Evolutionary conservation across 805 yeast species (phyloP).

Genomic region (Phaffomyces thermotolerans): DNA sequence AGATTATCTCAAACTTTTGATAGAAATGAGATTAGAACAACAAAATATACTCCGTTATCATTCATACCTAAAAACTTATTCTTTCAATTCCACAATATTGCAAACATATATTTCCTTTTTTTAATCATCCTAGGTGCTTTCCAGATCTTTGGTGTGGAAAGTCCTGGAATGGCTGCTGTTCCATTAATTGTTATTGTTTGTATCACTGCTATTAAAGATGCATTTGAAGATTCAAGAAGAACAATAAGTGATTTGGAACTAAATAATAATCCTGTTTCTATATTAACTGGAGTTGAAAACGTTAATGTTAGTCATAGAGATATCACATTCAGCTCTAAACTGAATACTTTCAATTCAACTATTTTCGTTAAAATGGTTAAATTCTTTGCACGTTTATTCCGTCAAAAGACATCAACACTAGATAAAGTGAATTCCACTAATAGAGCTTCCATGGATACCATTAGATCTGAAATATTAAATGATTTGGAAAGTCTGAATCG

Average conservation of each 20-base stretch:
- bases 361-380: conserved; percentile 18
- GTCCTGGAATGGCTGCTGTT: conserved; percentile 67
- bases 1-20: conserved; percentile 4
- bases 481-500: neutral
- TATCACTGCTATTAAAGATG: conserved; percentile 73
- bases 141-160: conserved; percentile 72
- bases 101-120: conserved; percentile 79
- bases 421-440: conserved; percentile 6
- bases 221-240: conserved; percentile 73
- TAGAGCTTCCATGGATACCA: conserved; percentile 12
- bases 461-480: conserved; percentile 8
- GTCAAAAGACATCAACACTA: conserved; percentile 13
- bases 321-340: conserved; percentile 41
- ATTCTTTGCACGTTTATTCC: conserved; percentile 15
- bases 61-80: conserved; percentile 80
- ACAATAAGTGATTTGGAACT: conserved; percentile 64
- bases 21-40: conserved; percentile 79
- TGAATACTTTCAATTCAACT: conserved; percentile 45
- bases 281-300: conserved; percentile 47
- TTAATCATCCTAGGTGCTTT: conserved; percentile 76
- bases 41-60: conserved; percentile 87
- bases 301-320: conserved; percentile 53
- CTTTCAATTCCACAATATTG: conserved; percentile 80
- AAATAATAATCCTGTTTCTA: conserved; percentile 65
- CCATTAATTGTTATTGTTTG: conserved; percentile 73